Percentiles rank a stretch among this genome's conserved stretches.
Conservation (phyloP, 805 yeast genomes). For the Starmerella stigmatis region DNA sequence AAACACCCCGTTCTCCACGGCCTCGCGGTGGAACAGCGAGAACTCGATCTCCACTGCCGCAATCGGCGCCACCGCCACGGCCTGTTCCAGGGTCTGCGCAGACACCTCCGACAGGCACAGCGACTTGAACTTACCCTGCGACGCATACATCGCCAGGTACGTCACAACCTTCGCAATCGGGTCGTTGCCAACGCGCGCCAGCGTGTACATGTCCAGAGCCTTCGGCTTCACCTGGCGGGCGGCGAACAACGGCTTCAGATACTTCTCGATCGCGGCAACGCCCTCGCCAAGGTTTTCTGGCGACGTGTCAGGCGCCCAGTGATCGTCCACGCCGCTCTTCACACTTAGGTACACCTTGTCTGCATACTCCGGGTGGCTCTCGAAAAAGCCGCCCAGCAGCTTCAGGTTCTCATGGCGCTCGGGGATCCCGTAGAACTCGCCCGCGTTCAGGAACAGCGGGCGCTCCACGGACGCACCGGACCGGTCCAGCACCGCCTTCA, state of each 20-base stretch:
- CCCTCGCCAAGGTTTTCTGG: constrained; percentile 39
- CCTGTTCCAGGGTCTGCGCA: constrained; percentile 49
- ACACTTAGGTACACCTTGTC: constrained; percentile 50
- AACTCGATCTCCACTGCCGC: constrained; percentile 69
- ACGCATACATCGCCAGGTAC: constrained; percentile 39
- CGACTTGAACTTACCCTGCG: constrained; percentile 30
- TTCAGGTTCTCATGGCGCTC: constrained; percentile 42
- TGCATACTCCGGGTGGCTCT: constrained; percentile 45
- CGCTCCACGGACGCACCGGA: constrained; percentile 27
- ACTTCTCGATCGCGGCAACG: constrained; percentile 35
- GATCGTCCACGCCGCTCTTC: constrained; percentile 50
- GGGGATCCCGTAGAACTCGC: constrained; percentile 64
- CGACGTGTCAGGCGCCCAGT: constrained; percentile 41
- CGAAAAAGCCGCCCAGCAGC: constrained; percentile 48
- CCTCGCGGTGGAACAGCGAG: constrained; percentile 58
- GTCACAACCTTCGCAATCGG: constrained; percentile 52
- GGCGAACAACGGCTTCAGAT: constrained; percentile 21
- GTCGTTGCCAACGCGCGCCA: constrained; percentile 52
- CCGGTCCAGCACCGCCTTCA: constrained; percentile 42
- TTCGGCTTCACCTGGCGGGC: constrained; percentile 22
- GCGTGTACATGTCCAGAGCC: constrained; percentile 48
- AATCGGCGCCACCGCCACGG: constrained; percentile 45
- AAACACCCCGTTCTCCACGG: constrained; percentile 52
- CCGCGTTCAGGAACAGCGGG: constrained; percentile 53
- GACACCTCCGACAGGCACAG: constrained; percentile 67